Conservation (phyloP, 495 filamentous ascomycete species). For the Annulohypoxylon maeteangense region DNA sequence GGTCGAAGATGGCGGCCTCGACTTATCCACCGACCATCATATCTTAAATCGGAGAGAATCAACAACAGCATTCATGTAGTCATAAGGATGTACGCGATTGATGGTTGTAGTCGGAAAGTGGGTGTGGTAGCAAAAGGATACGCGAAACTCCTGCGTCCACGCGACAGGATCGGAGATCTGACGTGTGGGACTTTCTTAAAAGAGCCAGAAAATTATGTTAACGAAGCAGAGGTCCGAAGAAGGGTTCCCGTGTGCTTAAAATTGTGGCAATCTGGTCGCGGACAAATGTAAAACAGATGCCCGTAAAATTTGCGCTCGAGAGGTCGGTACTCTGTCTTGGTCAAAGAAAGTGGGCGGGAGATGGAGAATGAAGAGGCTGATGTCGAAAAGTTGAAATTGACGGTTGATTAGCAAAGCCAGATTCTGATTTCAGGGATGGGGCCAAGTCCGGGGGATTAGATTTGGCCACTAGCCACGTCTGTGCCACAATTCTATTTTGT, state of each 20-base stretch:
- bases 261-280: constrained; percentile 35
- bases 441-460: constrained; percentile 37
- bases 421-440: constrained; percentile 47
- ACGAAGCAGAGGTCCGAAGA: constrained; percentile 19
- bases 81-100: constrained; percentile 23
- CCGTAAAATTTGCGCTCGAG: constrained; percentile 12
- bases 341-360: constrained; percentile 36
- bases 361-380: constrained; percentile 47
- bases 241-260: constrained; percentile 12
- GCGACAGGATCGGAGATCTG: constrained; percentile 52
- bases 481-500: constrained; percentile 34
- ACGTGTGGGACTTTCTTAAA: constrained; percentile 51
- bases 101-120: constrained; percentile 23
- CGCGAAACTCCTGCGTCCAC: constrained; percentile 52
- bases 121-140: constrained; percentile 36
- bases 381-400: constrained; percentile 47
- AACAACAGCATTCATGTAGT: constrained; percentile 56
- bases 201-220: constrained; percentile 17
- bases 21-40: constrained; percentile 66
- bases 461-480: constrained; percentile 23
- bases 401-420: constrained; percentile 47
- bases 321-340: constrained; percentile 32
- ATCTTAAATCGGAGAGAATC: constrained; percentile 55
- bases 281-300: constrained; percentile 19
- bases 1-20: constrained; percentile 55